Conservation (phyloP, 306 rosid genomes). For the Rubus parviflorus region DNA sequence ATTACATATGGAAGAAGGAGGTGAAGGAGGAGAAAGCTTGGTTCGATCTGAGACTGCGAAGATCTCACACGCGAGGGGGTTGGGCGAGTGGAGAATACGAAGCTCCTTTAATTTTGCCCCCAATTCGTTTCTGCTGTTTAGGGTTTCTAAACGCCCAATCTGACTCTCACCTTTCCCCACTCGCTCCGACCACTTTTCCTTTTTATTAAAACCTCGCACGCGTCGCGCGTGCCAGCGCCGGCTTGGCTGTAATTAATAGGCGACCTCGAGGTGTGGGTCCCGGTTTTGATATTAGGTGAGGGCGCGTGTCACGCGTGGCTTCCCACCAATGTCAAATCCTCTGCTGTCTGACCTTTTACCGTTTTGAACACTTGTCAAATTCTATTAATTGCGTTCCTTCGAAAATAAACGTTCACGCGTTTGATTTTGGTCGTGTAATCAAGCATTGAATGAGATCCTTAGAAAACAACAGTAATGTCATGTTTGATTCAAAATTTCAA, state of each 20-base stretch:
- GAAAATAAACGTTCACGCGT: neutral
- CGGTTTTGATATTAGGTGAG: neutral
- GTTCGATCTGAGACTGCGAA: constrained; percentile 19
- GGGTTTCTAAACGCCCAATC: constrained; percentile 35
- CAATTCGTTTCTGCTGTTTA: constrained; percentile 16
- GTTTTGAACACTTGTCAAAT: neutral
- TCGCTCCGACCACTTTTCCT: constrained; percentile 10
- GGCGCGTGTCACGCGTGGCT: constrained; percentile 23
- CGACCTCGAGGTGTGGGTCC: neutral
- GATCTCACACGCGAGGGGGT: constrained; percentile 39
- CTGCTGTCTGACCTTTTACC: neutral
- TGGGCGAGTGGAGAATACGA: constrained; percentile 36
- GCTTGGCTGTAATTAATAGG: neutral
- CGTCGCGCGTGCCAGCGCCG: constrained; percentile 30
- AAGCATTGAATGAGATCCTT: neutral
- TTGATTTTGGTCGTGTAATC: neutral
- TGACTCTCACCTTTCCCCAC: constrained; percentile 38
- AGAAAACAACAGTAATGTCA: no score
- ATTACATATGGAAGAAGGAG: neutral
- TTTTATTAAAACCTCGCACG: neutral
- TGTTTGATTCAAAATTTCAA: no score
- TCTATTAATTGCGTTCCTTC: neutral
- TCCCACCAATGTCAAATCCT: neutral
- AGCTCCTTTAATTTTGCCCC: constrained; percentile 6
- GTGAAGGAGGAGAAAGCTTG: constrained; percentile 16